Evolutionary conservation across 495 filamentous ascomycete genomes (phyloP), one percentile per base, ranked within the genome.

Genomic region (Aspergillus incahuasiensis): DNA sequence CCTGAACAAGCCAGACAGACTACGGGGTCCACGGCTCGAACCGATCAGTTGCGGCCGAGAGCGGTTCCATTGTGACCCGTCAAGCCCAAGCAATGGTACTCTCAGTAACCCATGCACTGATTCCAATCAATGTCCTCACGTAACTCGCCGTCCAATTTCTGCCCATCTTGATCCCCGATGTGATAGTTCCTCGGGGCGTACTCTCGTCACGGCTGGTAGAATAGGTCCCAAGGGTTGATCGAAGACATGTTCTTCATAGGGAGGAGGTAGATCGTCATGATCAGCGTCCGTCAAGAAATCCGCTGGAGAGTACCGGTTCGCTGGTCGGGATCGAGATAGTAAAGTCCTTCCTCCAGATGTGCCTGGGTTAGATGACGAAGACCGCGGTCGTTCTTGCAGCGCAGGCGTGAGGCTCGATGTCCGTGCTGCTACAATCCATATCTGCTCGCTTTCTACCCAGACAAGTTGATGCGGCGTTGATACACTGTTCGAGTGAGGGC

Each of bases 371-470:
- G 18, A 35, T 12, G 30, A 30, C 13, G 42, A 59, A 35, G 47
- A 52, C 12, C 18, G 46, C 5, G 52, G 34, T 5, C 21, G 49
- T 32, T 18, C 41, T 18, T 32, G 32, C 22, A 19, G 30, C 39
- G 52, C 15, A 11, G 48, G n/a, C 8, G 48, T 28, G 9, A 13
- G 32, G 11, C 52, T 39, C 28, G 42, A 30, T 24, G 42, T 52
- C 6, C 34, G 18, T 5, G 44, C 48, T 34, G 47, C 54, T 22
- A 58, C 19, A 48, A 63, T 57, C 63, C 63, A 66, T 30, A 59
- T 56, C 21, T 54, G 55, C 44, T 63, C 60, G 20, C 40, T 47
- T 15, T 66, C 63, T 5, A 63, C 48, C 63, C 63, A 66, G 28
- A 66, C 52, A 18, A 66, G 60, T 5, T 58, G 60, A 3, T 60